Evolutionary conservation across 306 rosid genomes (phyloP).

Genomic region (Corylus avellana): DNA sequence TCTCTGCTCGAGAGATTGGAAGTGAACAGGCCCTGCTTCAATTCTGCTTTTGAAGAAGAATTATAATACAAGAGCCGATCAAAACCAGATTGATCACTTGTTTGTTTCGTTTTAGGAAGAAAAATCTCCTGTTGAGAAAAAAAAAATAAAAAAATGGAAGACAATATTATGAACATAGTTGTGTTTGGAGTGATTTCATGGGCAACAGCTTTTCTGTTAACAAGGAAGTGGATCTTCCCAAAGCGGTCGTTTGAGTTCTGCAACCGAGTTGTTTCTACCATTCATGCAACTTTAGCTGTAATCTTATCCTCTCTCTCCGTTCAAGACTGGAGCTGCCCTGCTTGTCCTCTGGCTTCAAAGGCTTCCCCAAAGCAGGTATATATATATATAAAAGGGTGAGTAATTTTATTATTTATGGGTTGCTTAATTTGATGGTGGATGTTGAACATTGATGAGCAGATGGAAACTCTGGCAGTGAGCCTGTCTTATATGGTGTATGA

Average conservation of each 20-base stretch:
- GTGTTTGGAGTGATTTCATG: constrained; percentile 68
- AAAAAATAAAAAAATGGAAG: constrained; percentile 46
- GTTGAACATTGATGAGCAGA: constrained; percentile 40
- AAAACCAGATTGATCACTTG: not conserved
- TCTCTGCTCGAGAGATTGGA: not conserved
- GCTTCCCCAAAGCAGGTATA: constrained; percentile 65
- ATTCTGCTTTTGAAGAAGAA: not conserved
- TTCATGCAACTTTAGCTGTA: constrained; percentile 71
- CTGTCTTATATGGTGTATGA: constrained; percentile 81
- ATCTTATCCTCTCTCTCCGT: constrained; percentile 63
- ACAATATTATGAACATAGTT: constrained; percentile 29
- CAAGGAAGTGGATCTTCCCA: constrained; percentile 41
- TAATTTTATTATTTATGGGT: too few species aligned
- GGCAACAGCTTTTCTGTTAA: constrained; percentile 52
- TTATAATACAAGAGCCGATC: not conserved
- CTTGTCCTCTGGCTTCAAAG: constrained; percentile 56
- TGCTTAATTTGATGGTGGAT: not conserved
- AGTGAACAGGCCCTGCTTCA: too few species aligned
- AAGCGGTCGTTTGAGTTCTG: constrained; percentile 60
- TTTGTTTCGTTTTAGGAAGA: not conserved
- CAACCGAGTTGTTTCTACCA: constrained; percentile 66
- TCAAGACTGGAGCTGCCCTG: constrained; percentile 72
- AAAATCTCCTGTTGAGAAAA: not conserved
- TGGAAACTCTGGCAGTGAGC: constrained; percentile 59
- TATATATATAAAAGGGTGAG: too few species aligned